phyloP scores from a whole-genome alignment of 208 protist species.

The Wallacemonas collosoma region DNA sequence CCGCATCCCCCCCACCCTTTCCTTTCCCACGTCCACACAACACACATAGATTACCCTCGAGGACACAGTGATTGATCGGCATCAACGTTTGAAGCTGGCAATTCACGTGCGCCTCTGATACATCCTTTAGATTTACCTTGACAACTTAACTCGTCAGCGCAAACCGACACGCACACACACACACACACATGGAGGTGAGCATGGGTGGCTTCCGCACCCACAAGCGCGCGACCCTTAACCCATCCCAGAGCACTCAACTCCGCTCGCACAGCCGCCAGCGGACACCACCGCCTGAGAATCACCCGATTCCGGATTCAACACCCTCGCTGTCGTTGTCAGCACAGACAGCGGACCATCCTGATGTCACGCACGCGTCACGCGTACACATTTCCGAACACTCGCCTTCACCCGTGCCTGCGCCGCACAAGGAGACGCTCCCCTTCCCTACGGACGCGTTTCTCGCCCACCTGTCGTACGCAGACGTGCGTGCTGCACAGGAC shows the following conservation, averaged over 20 bases:
- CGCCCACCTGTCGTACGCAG: conserved; percentile 12
- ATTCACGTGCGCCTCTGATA: too few relatives aligned
- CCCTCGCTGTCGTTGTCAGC: too few relatives aligned
- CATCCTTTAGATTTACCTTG: too few relatives aligned
- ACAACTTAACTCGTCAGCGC: too few relatives aligned
- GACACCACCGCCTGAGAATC: too few relatives aligned
- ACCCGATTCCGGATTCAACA: too few relatives aligned
- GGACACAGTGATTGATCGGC: too few relatives aligned
- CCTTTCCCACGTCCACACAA: conserved; percentile 8
- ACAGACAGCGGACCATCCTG: too few relatives aligned
- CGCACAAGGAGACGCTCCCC: background rate
- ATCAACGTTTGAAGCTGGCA: too few relatives aligned
- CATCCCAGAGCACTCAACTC: background rate
- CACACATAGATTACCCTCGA: background rate
- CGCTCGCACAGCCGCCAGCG: too few relatives aligned
- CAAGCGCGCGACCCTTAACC: conserved; percentile 7
- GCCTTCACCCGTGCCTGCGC: background rate
- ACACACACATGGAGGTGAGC: conserved; percentile 4
- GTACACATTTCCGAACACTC: too few relatives aligned
- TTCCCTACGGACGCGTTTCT: background rate
- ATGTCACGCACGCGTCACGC: too few relatives aligned
- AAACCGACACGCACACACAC: background rate
- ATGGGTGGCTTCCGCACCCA: conserved; percentile 7
- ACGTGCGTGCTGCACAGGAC: conserved; percentile 22
- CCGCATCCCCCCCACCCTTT: background rate